Evolutionary conservation across 345 rosid genomes (phyloP).

Genomic region (Salix arbutifolia): DNA sequence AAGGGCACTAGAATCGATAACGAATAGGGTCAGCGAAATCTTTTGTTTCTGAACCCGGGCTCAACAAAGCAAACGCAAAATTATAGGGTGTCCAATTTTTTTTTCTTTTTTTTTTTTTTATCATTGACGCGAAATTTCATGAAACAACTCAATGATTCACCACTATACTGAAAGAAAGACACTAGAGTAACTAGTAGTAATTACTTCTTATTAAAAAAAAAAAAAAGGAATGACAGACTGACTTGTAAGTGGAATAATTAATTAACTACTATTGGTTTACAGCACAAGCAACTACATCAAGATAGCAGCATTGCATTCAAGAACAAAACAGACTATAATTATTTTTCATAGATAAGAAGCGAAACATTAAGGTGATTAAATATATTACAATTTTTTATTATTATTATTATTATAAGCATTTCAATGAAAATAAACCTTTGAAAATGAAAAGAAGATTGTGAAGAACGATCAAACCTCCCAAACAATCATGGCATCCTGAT

Average conservation of each 20-base stretch:
- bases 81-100: background rate
- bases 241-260: background rate
- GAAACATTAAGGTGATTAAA: background rate
- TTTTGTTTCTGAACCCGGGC: too few relatives aligned
- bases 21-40: too few relatives aligned
- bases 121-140: background rate
- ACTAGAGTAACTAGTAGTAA: background rate
- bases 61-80: background rate
- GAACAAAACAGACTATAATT: background rate
- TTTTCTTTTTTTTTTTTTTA: too few relatives aligned
- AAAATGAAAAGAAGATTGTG: slow-evolving; percentile 2
- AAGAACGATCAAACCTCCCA: slow-evolving; percentile 77
- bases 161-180: background rate
- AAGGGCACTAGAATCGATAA: background rate
- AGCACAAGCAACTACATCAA: background rate
- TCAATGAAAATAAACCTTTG: slow-evolving; percentile 1
- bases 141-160: background rate
- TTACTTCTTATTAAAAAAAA: background rate
- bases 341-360: slow-evolving; percentile 4
- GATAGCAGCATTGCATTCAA: background rate
- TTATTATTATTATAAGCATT: background rate
- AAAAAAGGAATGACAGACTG: too few relatives aligned
- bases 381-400: background rate
- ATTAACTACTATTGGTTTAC: background rate
- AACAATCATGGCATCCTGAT: slow-evolving; percentile 98